Percentiles rank a stretch among this genome's conserved stretches.
Conservation (phyloP, 2,329 filamentous ascomycete species). For the Emergomyces orientalis region DNA sequence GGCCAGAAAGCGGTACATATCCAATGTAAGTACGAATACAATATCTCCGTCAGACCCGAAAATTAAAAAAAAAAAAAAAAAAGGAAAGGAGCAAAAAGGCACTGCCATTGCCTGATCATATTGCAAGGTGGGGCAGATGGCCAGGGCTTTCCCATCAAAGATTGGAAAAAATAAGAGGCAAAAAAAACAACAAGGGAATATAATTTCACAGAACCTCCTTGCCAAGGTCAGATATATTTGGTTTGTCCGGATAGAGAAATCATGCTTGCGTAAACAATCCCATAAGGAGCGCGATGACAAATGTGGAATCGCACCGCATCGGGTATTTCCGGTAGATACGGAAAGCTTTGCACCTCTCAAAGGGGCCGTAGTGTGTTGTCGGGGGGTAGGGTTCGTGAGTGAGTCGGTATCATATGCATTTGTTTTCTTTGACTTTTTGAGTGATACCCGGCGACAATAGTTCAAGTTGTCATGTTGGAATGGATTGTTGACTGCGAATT, state of each 20-base stretch:
- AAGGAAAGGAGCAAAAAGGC: neutral
- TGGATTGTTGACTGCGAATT: neutral
- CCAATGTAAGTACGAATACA: slow-evolving; percentile 1
- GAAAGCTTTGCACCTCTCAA: neutral
- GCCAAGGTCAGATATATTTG: slow-evolving; percentile 1
- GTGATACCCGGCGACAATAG: neutral
- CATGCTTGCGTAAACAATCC: neutral
- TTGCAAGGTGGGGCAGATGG: neutral
- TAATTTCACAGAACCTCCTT: neutral
- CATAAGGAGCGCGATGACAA: no score
- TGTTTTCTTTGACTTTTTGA: neutral
- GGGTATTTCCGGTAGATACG: neutral
- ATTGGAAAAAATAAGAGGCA: neutral
- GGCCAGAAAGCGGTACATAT: neutral
- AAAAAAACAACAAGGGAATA: neutral
- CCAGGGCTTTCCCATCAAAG: neutral
- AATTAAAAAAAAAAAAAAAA: neutral
- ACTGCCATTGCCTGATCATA: neutral
- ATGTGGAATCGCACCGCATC: neutral
- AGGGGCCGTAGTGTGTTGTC: neutral
- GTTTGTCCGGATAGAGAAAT: neutral
- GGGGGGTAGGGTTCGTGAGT: neutral
- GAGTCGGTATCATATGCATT: neutral
- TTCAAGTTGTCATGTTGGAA: neutral
- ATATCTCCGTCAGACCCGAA: neutral